Conservation (phyloP, 2,329 filamentous ascomycete genomes). For the Penicillium sp. region DNA sequence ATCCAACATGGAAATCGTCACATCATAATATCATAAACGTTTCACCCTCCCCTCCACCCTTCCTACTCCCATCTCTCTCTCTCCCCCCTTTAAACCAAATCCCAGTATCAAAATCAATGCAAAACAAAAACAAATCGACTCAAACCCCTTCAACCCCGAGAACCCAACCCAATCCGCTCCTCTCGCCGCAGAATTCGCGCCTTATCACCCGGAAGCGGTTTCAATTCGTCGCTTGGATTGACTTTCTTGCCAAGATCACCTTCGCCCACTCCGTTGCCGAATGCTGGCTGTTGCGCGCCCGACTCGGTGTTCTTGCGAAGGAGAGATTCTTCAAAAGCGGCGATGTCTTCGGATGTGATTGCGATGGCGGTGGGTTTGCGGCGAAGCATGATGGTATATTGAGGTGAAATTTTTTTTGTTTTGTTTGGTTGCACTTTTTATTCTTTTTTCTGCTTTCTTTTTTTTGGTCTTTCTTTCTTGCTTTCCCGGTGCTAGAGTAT, state of each 20-base stretch:
- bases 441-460: too few relatives aligned
- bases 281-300: slow-evolving; percentile 18
- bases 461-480: too few relatives aligned
- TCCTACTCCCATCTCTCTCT: too few relatives aligned
- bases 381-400: slow-evolving; percentile 39
- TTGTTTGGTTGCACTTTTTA: too few relatives aligned
- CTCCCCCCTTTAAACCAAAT: too few relatives aligned
- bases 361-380: slow-evolving; percentile 48
- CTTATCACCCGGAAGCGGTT: slow-evolving; percentile 46
- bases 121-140: slow-evolving; percentile 6
- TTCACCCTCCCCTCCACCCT: too few relatives aligned
- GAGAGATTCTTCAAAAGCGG: slow-evolving; percentile 42
- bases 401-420: too few relatives aligned
- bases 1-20: too few relatives aligned
- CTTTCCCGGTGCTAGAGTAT: too few relatives aligned
- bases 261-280: too few relatives aligned
- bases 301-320: slow-evolving; percentile 28
- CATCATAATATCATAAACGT: too few relatives aligned
- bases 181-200: slow-evolving; percentile 44
- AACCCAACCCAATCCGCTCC: slow-evolving; percentile 40
- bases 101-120: too few relatives aligned
- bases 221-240: slow-evolving; percentile 47
- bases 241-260: slow-evolving; percentile 19
- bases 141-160: slow-evolving; percentile 16
- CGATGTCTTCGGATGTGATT: slow-evolving; percentile 44